Evolutionary conservation across 306 rosid species (phyloP), one percentile per base, ranked within the genome.

Genomic region (Cicer judaicum): DNA sequence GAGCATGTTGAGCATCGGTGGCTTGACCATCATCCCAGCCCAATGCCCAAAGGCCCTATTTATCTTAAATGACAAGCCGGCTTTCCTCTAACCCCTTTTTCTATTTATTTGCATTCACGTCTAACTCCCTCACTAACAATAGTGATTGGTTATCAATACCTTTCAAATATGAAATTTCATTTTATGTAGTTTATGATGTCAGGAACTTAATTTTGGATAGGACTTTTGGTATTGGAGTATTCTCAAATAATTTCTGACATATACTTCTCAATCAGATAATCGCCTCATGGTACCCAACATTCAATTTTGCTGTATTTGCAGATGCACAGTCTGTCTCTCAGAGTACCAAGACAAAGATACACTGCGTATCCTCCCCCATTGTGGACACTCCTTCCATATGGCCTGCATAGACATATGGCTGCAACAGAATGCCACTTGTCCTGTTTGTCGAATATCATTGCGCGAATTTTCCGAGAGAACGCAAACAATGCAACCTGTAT

Each of bases 371-470:
- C 98, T 93, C 46, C 98, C 98, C 5, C 78, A 81, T 41, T 93
- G 98, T 36, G 96, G 91, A 12, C 98, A 93, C 87, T 93, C 81
- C 73, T 93, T 93, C 85, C 98, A 93, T 73, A 88, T 87, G 39
- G 74, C 79, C 82, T 93, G 98, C 87, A 89, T 93, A 81, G 98
- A 93, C 87, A 62, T 87, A 69, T 93, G 98, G 98, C 90, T 93
- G 83, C 97, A 85, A 81, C 98, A 87, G 79, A 90, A 91, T 70
- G 85, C 91, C 13, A 93, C 97, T 7, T 93, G 98, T 76, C 98
- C 98, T 10, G 90, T 93, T 47, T 93, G 98, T 86, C 91, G 98
- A 68, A 82, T 85, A 76, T 91, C 96, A 5, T 42, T 93, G 83
- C 87, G 86, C 0, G 88, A 89, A 61, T 72, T 72, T 63, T 84